Evolutionary conservation across 306 rosid genomes (phyloP).

Genomic region (Rosa chinensis): DNA sequence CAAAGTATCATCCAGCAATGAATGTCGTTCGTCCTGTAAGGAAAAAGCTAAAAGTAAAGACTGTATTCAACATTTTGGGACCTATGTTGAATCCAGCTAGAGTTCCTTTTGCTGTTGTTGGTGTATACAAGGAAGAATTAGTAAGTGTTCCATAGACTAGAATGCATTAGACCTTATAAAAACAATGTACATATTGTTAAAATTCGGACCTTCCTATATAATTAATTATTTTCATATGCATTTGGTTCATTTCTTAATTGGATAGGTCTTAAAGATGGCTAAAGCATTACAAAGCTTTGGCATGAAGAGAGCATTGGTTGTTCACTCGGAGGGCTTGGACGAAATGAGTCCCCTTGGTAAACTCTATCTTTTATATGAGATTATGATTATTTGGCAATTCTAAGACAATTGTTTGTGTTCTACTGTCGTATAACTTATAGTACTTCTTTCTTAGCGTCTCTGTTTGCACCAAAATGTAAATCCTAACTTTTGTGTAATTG

Average conservation of each 20-base stretch:
- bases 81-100: constrained; percentile 94
- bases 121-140: constrained; percentile 77
- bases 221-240: not conserved
- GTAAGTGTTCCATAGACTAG: constrained; percentile 33
- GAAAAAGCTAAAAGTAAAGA: constrained; percentile 76
- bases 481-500: not conserved
- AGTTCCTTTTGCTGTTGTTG: constrained; percentile 90
- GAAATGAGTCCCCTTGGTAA: constrained; percentile 98
- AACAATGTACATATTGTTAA: not conserved
- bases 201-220: not conserved
- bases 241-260: constrained; percentile 22
- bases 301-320: constrained; percentile 93
- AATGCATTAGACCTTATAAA: not conserved
- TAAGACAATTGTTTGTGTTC: not conserved
- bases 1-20: constrained; percentile 92
- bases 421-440: not conserved
- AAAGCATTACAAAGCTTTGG: constrained; percentile 74
- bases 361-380: constrained; percentile 20
- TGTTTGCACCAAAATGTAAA: not conserved
- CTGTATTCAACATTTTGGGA: constrained; percentile 87
- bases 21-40: constrained; percentile 74
- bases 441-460: not conserved
- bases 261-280: constrained; percentile 88
- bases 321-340: constrained; percentile 93
- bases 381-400: constrained; percentile 4